Conservation (phyloP, 2,329 filamentous ascomycete genomes). For the Rutstroemia sydowiana region DNA sequence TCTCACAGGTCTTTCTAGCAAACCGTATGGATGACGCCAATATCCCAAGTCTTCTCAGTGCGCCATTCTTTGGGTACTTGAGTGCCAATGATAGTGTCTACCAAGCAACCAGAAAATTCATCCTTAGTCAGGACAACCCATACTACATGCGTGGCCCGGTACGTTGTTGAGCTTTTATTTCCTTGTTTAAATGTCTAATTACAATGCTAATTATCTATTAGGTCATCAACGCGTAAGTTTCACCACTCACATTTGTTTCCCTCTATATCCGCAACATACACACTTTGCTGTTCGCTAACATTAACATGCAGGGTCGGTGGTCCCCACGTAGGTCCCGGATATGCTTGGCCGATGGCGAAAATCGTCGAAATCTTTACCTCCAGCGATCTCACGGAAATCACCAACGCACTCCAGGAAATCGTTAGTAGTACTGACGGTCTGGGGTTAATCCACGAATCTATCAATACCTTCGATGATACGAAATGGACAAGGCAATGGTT, state of each 20-base stretch:
- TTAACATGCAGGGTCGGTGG: conserved; percentile 54
- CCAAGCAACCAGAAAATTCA: conserved; percentile 71
- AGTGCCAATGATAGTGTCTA: conserved; percentile 57
- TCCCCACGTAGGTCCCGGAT: conserved; percentile 52
- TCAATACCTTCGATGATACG: conserved; percentile 36
- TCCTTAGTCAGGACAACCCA: conserved; percentile 68
- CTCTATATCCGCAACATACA: conserved; percentile 46
- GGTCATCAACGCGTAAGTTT: conserved; percentile 47
- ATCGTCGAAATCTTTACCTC: conserved; percentile 47
- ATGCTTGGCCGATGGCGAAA: conserved; percentile 48
- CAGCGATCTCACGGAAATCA: conserved; percentile 30
- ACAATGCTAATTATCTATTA: neutral
- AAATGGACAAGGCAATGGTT: conserved; percentile 50
- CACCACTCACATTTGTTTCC: conserved; percentile 34
- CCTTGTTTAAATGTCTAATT: neutral
- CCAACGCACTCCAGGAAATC: conserved; percentile 22
- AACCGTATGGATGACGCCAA: conserved; percentile 69
- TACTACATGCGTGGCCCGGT: conserved; percentile 52
- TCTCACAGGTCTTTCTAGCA: too few species aligned
- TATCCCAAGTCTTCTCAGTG: conserved; percentile 57
- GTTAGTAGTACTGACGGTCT: conserved; percentile 22
- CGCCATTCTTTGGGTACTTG: conserved; percentile 57
- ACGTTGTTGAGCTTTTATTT: conserved; percentile 35
- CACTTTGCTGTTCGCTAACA: too few species aligned
- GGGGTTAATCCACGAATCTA: conserved; percentile 43